These are phyloP conservation scores for Gracilaria gracilis DNA, from an alignment of 23 red algal species.

Conservation along the genomic window DNA sequence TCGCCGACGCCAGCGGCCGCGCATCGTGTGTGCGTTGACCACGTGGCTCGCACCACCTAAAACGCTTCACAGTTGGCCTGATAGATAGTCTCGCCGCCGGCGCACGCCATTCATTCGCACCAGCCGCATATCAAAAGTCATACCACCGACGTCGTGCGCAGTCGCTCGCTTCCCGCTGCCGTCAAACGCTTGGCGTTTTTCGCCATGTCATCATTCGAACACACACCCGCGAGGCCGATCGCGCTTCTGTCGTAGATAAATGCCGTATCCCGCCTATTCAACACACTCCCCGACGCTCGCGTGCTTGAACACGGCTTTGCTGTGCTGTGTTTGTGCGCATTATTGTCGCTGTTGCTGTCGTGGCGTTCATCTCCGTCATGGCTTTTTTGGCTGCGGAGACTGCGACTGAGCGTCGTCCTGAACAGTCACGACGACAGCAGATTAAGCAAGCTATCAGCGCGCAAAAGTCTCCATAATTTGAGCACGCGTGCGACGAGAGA, in stretches of 20 bases:
- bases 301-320: neutral
- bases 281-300: neutral
- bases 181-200: no score
- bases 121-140: no score
- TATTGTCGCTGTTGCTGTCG: neutral
- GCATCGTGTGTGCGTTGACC: no score
- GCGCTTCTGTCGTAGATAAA: neutral
- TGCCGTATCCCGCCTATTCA: neutral
- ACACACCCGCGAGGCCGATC: neutral
- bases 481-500: no score
- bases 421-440: neutral
- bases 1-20: no score
- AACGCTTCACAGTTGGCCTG: no score
- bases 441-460: neutral
- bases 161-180: no score
- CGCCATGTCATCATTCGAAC: slow-evolving; percentile 31
- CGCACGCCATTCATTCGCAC: no score
- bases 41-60: no score
- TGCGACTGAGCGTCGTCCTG: slow-evolving; percentile 4
- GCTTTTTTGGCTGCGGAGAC: slow-evolving; percentile 9
- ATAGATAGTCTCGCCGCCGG: no score
- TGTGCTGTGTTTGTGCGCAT: neutral
- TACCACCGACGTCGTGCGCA: no score
- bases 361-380: slow-evolving; percentile 10
- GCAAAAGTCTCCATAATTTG: neutral